Evolutionary conservation across 192 early-diverging fungal genomes (phyloP), one percentile per base, ranked within the genome.

Genomic region (Paraglomus occultum): DNA sequence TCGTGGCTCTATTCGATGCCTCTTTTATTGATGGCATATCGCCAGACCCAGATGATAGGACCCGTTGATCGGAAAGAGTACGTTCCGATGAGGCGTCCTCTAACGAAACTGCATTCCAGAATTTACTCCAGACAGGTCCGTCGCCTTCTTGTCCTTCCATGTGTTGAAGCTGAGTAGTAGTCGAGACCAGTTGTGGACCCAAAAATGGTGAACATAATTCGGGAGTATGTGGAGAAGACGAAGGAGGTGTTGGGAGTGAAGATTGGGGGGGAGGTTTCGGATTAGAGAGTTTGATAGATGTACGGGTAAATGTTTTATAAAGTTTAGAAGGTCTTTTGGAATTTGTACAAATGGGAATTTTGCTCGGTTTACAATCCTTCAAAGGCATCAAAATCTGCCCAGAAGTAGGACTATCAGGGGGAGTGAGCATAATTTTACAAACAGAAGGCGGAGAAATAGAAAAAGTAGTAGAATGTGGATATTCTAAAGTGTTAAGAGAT

Each of bases 81-180:
- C 72, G 64, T 42, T 78, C 77, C 1, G 77, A 78, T 58, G 64
- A 70, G 17, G 69, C 72, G 44, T 78, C 77, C 1, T 78, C 77
- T n/a, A 73, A 61, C 0, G 77, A 53, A 57, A 78, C 70, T 12
- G 77, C 74, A 31, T 78, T 73, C 77, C 77, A 78, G 52, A 78
- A 78, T 23, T 78, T 78, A 63, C 74, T 78, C 77, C 77, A 78
- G 14, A 78, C 77, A n/a, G 77, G 77, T 8, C 77, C 76, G 23
- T 73, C 71, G 20, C 64, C 72, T 51, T 73, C 73, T 20, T 73
- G 63, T 47, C 10, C 11, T 43, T 47, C 8, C n/a, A 22, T 57
- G 15, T 15, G 11, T 54, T 55, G 23, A 70, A 46, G 11, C 57
- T 55, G 23, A 50, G 18, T 15, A 38, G 39, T 31, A 17, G 59